phyloP scores from a whole-genome alignment of 441 rosid genomes.

The Erysimum cheiri region DNA sequence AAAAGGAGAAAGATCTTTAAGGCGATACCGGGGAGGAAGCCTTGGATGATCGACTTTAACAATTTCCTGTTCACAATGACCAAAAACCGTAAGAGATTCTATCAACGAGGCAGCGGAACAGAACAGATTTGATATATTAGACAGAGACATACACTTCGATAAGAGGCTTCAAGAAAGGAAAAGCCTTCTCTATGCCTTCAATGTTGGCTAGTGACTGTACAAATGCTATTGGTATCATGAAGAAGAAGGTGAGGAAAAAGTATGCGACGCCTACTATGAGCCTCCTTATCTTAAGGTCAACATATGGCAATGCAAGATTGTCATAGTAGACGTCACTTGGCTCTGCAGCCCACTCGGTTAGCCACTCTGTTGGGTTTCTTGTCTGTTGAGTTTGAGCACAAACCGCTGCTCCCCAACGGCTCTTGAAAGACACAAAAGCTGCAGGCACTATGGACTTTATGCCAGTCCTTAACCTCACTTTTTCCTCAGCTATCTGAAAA shows the following conservation, averaged over 20 bases:
- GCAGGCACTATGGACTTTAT: conserved; percentile 77
- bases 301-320: conserved; percentile 88
- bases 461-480: conserved; percentile 57
- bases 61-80: conserved; percentile 50
- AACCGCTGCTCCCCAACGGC: conserved; percentile 95
- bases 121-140: not conserved
- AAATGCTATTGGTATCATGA: conserved; percentile 93
- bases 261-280: conserved; percentile 71
- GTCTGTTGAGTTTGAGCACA: conserved; percentile 98
- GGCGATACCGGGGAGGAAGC: conserved; percentile 95
- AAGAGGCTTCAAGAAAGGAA: conserved; percentile 72
- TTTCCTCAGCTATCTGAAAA: conserved; percentile 71
- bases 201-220: conserved; percentile 97
- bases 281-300: conserved; percentile 74
- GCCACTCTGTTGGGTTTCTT: conserved; percentile 86
- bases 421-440: conserved; percentile 91
- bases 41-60: conserved; percentile 84
- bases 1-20: conserved; percentile 89
- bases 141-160: conserved; percentile 77
- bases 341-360: conserved; percentile 98
- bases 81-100: not conserved
- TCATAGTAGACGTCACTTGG: conserved; percentile 91
- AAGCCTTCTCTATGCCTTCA: conserved; percentile 85
- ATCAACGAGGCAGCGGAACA: not conserved
- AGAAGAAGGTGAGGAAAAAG: conserved; percentile 95